Percentiles rank a stretch among this genome's conserved stretches.
Conservation (phyloP, 805 yeast species). For the Metschnikowia picachoensis region DNA sequence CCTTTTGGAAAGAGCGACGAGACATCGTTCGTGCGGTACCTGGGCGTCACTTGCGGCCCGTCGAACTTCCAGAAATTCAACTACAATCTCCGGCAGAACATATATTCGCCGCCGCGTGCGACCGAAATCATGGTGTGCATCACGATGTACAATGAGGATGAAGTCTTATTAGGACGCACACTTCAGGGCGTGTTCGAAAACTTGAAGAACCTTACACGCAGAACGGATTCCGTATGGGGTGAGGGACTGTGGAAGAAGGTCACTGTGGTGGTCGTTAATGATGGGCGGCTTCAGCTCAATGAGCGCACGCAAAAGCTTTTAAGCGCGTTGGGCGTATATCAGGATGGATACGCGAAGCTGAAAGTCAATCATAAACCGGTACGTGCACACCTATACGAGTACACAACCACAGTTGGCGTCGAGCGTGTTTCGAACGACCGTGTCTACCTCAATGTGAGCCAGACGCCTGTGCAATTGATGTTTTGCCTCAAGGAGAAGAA, state of each 20-base stretch:
- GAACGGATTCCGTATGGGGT: conserved; percentile 81
- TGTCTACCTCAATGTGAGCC: conserved; percentile 64
- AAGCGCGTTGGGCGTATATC: conserved; percentile 86
- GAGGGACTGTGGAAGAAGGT: conserved; percentile 91
- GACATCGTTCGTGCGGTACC: conserved; percentile 87
- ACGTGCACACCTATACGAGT: conserved; percentile 86
- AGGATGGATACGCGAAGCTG: conserved; percentile 93
- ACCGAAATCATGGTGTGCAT: conserved; percentile 85
- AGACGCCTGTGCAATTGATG: conserved; percentile 78
- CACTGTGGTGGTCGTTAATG: conserved; percentile 85
- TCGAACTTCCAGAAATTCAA: conserved; percentile 54
- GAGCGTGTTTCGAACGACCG: conserved; percentile 54
- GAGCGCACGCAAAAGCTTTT: conserved; percentile 75
- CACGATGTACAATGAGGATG: conserved; percentile 90
- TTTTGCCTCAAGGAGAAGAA: conserved; percentile 90
- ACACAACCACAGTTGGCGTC: conserved; percentile 88
- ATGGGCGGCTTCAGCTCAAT: conserved; percentile 83
- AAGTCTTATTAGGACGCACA: conserved; percentile 75
- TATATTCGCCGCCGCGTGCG: conserved; percentile 71
- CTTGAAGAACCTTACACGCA: conserved; percentile 65
- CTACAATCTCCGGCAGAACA: conserved; percentile 79
- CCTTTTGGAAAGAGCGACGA: conserved; percentile 28
- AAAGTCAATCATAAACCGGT: conserved; percentile 81
- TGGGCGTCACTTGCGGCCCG: conserved; percentile 93
- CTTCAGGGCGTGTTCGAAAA: conserved; percentile 85